Evolutionary conservation across 208 protist genomes (phyloP).

Genomic region (Trypanosomatidae sp.): DNA sequence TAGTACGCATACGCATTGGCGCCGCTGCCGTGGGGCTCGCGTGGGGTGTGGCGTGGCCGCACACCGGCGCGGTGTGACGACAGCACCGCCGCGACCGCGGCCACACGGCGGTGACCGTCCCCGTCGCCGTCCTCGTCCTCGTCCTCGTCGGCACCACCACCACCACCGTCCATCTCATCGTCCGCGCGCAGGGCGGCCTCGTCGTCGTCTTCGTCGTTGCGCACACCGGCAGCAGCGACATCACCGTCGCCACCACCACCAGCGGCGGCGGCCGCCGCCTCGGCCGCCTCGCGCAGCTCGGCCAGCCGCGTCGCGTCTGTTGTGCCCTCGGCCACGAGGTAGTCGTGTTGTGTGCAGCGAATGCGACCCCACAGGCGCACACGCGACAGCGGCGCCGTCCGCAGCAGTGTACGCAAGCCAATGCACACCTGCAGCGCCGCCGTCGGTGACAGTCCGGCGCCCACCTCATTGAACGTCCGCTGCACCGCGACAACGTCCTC

Average conservation of each 20-base stretch:
- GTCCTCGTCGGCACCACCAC: slow-evolving; percentile 17
- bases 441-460: slow-evolving; percentile 54
- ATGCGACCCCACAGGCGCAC: slow-evolving; percentile 87
- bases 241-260: slow-evolving; percentile 28
- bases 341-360: slow-evolving; percentile 56
- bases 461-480: slow-evolving; percentile 66
- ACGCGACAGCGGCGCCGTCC: slow-evolving; percentile 59
- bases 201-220: neutral
- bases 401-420: slow-evolving; percentile 76
- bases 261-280: too few species aligned
- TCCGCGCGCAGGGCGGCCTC: neutral
- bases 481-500: slow-evolving; percentile 78
- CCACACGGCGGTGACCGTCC: slow-evolving; percentile 46
- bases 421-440: slow-evolving; percentile 80
- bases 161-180: neutral
- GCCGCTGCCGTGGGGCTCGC: slow-evolving; percentile 57
- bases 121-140: slow-evolving; percentile 41
- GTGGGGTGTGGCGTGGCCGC: slow-evolving; percentile 15
- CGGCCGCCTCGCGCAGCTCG: slow-evolving; percentile 21
- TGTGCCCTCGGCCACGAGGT: slow-evolving; percentile 85
- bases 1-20: slow-evolving; percentile 89
- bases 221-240: slow-evolving; percentile 1
- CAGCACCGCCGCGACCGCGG: slow-evolving; percentile 62
- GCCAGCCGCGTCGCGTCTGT: slow-evolving; percentile 51
- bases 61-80: slow-evolving; percentile 12